Evolutionary conservation across 2,329 filamentous ascomycete species (phyloP).

Genomic region (Clarireedia hainanense): DNA sequence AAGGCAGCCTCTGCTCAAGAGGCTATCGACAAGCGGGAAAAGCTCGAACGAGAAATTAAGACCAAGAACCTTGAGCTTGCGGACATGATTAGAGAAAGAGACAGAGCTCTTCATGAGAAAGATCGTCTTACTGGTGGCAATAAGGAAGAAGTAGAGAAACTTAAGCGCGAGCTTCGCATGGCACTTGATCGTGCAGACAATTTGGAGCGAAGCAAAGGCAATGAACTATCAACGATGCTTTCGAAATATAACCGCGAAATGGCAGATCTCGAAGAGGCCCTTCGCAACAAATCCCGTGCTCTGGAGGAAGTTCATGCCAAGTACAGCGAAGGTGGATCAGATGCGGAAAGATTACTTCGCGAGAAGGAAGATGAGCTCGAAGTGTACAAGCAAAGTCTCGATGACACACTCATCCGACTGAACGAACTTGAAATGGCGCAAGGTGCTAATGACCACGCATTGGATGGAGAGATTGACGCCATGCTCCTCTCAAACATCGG

Average conservation of each 20-base stretch:
- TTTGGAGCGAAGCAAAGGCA: constrained; percentile 85
- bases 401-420: constrained; percentile 86
- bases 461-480: constrained; percentile 87
- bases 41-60: constrained; percentile 94
- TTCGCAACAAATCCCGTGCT: constrained; percentile 78
- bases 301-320: constrained; percentile 77
- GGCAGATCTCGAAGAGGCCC: constrained; percentile 87
- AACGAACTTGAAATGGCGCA: constrained; percentile 76
- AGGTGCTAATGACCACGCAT: constrained; percentile 66
- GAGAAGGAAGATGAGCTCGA: constrained; percentile 98
- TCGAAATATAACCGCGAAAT: constrained; percentile 96
- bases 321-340: constrained; percentile 71
- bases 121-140: constrained; percentile 79
- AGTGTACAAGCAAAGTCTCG: constrained; percentile 97
- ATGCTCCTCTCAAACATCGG: constrained; percentile 78
- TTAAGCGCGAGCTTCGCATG: constrained; percentile 87
- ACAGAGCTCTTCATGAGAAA: constrained; percentile 87
- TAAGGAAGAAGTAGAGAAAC: constrained; percentile 88
- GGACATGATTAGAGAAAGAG: constrained; percentile 96
- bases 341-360: constrained; percentile 75
- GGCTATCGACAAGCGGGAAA: constrained; percentile 89
- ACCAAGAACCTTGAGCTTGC: constrained; percentile 98
- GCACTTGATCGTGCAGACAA: constrained; percentile 89
- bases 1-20: constrained; percentile 97
- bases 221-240: constrained; percentile 88